phyloP scores from a whole-genome alignment of 177 flowering plant species.

The Viscum album region DNA sequence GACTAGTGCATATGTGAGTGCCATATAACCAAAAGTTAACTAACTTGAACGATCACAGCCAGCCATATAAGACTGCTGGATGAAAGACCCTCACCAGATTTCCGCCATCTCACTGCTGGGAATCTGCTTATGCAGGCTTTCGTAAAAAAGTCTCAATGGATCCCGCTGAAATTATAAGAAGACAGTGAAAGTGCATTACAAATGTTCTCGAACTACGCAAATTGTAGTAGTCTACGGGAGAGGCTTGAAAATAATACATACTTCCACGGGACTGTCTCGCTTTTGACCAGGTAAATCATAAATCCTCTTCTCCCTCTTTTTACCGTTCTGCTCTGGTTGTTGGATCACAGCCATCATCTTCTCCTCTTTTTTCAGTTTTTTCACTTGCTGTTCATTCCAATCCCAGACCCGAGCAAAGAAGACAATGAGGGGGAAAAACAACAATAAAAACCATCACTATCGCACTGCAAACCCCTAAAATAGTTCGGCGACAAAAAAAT shows the following conservation, averaged over 20 bases:
- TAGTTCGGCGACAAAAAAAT: too few relatives aligned
- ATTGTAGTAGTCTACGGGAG: not conserved
- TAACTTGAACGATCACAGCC: too few relatives aligned
- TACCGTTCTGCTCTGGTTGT: constrained; percentile 16
- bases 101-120: constrained; percentile 86
- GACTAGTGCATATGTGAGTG: too few relatives aligned
- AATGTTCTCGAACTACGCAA: constrained; percentile 10
- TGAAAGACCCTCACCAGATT: constrained; percentile 45
- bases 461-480: too few relatives aligned
- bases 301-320: constrained; percentile 60
- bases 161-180: constrained; percentile 58
- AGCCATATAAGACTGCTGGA: too few relatives aligned
- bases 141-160: constrained; percentile 80
- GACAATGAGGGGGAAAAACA: not conserved
- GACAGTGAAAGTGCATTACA: constrained; percentile 5
- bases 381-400: constrained; percentile 20
- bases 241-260: constrained; percentile 15
- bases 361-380: constrained; percentile 17
- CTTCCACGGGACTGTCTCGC: constrained; percentile 79
- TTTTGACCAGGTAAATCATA: constrained; percentile 92
- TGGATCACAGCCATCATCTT: constrained; percentile 18
- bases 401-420: constrained; percentile 2
- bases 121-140: constrained; percentile 53
- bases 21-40: too few relatives aligned
- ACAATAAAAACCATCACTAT: too few relatives aligned